Conservation (phyloP, 768 basidiomycete genomes). For the Lyophyllum shimeji region DNA sequence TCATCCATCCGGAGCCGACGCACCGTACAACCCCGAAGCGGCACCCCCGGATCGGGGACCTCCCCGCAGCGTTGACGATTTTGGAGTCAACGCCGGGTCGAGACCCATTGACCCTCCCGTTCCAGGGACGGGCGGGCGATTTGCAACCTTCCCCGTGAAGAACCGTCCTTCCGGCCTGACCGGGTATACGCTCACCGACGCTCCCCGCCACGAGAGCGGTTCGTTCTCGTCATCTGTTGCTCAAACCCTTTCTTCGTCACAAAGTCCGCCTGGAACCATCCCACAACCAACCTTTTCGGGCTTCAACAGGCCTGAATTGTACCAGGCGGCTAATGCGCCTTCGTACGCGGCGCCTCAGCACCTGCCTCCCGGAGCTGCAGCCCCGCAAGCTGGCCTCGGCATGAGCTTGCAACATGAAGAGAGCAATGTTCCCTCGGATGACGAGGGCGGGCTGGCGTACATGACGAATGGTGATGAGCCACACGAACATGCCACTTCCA, state of each 20-base stretch:
- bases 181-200: constrained; percentile 28
- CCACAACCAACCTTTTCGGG: background rate
- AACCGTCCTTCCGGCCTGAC: constrained; percentile 25
- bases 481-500: constrained; percentile 8
- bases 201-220: constrained; percentile 25
- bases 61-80: constrained; percentile 38
- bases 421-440: constrained; percentile 22
- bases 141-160: constrained; percentile 68
- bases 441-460: constrained; percentile 39
- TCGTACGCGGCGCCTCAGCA: constrained; percentile 34
- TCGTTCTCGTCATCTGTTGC: constrained; percentile 39
- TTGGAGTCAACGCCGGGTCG: constrained; percentile 31
- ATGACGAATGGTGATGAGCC: constrained; percentile 28
- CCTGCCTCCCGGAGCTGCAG: constrained; percentile 35
- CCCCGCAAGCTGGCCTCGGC: background rate
- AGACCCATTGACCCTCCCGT: constrained; percentile 21
- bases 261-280: constrained; percentile 9
- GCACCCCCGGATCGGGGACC: constrained; percentile 1
- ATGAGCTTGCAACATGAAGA: constrained; percentile 23
- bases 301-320: constrained; percentile 10
- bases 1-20: constrained; percentile 7
- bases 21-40: constrained; percentile 10
- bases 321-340: constrained; percentile 12
- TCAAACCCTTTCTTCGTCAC: constrained; percentile 26
- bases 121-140: constrained; percentile 42